A percentile compares a stretch with the other conserved stretches of the same genome.
phyloP scores from a whole-genome alignment of 2,329 filamentous ascomycete species.

The Monascus ruber region DNA sequence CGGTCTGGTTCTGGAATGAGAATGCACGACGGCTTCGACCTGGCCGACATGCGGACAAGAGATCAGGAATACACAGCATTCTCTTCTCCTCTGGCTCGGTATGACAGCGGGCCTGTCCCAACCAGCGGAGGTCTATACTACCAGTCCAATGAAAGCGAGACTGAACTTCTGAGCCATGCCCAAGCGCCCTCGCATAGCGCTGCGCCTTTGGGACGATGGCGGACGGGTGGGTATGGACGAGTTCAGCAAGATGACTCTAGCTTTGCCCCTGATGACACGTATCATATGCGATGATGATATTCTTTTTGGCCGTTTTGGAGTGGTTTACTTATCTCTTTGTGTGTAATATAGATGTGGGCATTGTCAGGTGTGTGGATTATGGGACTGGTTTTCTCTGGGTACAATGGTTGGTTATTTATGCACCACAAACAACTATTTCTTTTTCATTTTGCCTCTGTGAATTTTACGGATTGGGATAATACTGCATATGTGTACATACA shows the following conservation, averaged over 20 bases:
- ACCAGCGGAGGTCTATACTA: slow-evolving; percentile 18
- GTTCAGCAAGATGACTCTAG: slow-evolving; percentile 23
- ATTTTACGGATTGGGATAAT: no score
- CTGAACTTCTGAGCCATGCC: slow-evolving; percentile 24
- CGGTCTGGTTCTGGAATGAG: slow-evolving; percentile 16
- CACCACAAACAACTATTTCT: no score
- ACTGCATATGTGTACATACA: no score
- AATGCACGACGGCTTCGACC: slow-evolving; percentile 15
- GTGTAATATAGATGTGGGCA: no score
- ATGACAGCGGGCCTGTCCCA: slow-evolving; percentile 9
- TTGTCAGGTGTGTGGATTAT: no score
- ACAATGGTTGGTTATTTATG: no score
- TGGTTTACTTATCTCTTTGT: no score
- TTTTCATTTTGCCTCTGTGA: no score
- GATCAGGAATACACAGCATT: slow-evolving; percentile 26
- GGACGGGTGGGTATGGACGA: slow-evolving; percentile 25
- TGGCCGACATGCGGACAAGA: slow-evolving; percentile 7
- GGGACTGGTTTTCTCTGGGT: no score
- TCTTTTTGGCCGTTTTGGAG: background rate
- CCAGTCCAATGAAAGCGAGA: slow-evolving; percentile 29
- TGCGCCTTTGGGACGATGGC: slow-evolving; percentile 23
- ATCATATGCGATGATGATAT: slow-evolving; percentile 13
- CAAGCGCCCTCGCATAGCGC: slow-evolving; percentile 18
- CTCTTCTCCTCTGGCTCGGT: slow-evolving; percentile 19
- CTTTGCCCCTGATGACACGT: slow-evolving; percentile 25